Percentiles rank a stretch among this genome's conserved stretches.
phyloP scores from a whole-genome alignment of 495 filamentous ascomycete species.

The Astrothelium subdiscretum region DNA sequence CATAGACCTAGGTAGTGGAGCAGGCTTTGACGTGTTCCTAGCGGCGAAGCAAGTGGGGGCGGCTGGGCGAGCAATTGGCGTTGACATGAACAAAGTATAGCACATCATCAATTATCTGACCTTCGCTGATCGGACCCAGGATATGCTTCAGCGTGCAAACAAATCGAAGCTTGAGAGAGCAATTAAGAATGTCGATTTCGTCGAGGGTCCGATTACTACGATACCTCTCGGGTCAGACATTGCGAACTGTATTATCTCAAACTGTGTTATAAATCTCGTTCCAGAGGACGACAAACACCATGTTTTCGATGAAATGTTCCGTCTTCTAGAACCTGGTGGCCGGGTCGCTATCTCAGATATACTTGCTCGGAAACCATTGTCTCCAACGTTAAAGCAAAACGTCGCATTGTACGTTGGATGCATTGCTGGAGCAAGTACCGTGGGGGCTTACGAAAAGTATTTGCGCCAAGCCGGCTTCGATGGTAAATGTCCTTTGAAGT shows the following conservation, averaged over 20 bases:
- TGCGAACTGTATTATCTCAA: slow-evolving; percentile 51
- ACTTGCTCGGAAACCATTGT: slow-evolving; percentile 41
- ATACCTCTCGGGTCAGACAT: slow-evolving; percentile 34
- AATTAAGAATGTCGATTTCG: slow-evolving; percentile 38
- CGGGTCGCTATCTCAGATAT: slow-evolving; percentile 57
- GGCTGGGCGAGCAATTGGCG: slow-evolving; percentile 44
- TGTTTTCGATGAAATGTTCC: slow-evolving; percentile 50
- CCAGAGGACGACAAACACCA: slow-evolving; percentile 42
- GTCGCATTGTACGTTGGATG: slow-evolving; percentile 49
- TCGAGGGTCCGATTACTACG: slow-evolving; percentile 42
- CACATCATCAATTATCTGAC: background rate
- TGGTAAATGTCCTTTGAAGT: slow-evolving; percentile 26
- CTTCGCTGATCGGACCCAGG: slow-evolving; percentile 22
- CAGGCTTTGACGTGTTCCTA: slow-evolving; percentile 53
- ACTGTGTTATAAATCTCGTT: slow-evolving; percentile 58
- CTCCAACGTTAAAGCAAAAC: slow-evolving; percentile 35
- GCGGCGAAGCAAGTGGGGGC: slow-evolving; percentile 45
- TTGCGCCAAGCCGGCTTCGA: slow-evolving; percentile 43
- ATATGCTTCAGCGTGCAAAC: slow-evolving; percentile 45
- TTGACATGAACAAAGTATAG: slow-evolving; percentile 54
- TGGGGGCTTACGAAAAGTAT: slow-evolving; percentile 44
- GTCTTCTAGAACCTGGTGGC: slow-evolving; percentile 49
- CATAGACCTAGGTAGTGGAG: slow-evolving; percentile 52
- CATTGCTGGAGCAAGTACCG: slow-evolving; percentile 44
- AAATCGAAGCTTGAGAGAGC: slow-evolving; percentile 26